Percentiles rank a stretch among this genome's conserved stretches.
Evolutionary conservation across 148 eudicot genomes (phyloP).

Genomic region (Cornus suecica): DNA sequence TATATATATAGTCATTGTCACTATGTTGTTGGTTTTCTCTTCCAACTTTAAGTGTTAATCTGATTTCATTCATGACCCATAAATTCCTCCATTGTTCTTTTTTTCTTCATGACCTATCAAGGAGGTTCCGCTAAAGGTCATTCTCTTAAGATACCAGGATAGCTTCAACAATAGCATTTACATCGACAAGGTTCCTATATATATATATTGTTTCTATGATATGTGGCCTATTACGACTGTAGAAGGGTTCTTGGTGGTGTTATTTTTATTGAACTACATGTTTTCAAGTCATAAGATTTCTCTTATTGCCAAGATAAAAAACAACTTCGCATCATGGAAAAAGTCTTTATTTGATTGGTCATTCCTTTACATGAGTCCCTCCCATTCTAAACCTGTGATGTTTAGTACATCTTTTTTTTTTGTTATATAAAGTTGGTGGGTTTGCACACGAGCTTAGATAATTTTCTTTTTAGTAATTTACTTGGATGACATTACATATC

Average conservation of each 20-base stretch:
- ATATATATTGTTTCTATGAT: neutral
- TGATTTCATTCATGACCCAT: neutral
- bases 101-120: too few relatives aligned
- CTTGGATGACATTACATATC: neutral
- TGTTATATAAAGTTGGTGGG: neutral
- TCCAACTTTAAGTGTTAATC: neutral
- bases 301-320: too few relatives aligned
- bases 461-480: neutral
- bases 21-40: neutral
- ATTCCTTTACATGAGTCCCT: neutral
- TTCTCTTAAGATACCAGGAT: too few relatives aligned
- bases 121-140: too few relatives aligned
- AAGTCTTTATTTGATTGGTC: too few relatives aligned
- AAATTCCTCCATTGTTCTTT: too few relatives aligned
- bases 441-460: neutral
- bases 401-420: neutral
- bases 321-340: neutral
- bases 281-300: too few relatives aligned
- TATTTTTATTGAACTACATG: too few relatives aligned
- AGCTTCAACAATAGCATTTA: neutral
- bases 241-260: neutral
- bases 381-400: neutral
- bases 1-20: too few relatives aligned
- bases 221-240: neutral
- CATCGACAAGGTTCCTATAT: neutral